Evolutionary conservation across 768 basidiomycete species (phyloP).

Genomic region (Phanerochaete sordida): DNA sequence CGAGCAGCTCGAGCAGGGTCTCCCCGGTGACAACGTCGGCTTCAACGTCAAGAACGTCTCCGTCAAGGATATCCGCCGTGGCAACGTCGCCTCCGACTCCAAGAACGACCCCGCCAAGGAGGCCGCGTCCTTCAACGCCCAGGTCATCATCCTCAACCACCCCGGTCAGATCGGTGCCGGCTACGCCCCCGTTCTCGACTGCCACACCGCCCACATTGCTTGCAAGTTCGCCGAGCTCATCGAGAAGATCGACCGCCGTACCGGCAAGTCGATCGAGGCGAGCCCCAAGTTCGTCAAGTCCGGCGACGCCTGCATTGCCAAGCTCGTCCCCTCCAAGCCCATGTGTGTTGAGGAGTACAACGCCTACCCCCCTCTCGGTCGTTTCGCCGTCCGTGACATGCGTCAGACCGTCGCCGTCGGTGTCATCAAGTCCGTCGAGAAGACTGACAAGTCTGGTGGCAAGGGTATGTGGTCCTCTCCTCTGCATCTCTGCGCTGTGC

Average conservation of each 20-base stretch:
- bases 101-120: slow-evolving; percentile 99
- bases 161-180: slow-evolving; percentile 99
- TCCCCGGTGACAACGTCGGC: slow-evolving; percentile 98
- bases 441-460: slow-evolving; percentile 82
- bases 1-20: slow-evolving; percentile 92
- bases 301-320: slow-evolving; percentile 98
- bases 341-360: slow-evolving; percentile 94
- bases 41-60: slow-evolving; percentile 99
- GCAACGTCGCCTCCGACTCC: slow-evolving; percentile 98
- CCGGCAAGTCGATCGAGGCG: slow-evolving; percentile 88
- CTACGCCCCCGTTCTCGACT: slow-evolving; percentile 98
- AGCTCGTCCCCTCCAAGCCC: slow-evolving; percentile 94
- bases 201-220: slow-evolving; percentile 99
- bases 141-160: slow-evolving; percentile 99
- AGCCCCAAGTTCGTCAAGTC: slow-evolving; percentile 98
- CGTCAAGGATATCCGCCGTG: slow-evolving; percentile 99
- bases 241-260: slow-evolving; percentile 99
- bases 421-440: slow-evolving; percentile 97
- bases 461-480: slow-evolving; percentile 55
- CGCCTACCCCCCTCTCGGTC: slow-evolving; percentile 98
- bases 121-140: slow-evolving; percentile 98
- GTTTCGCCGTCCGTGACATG: slow-evolving; percentile 99
- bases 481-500: slow-evolving; percentile 2
- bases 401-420: slow-evolving; percentile 98
- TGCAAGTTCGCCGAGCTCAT: slow-evolving; percentile 99